Base-by-base conservation (phyloP, 1,284 basidiomycete species). In the Cutaneotrichosporon curvatum region DNA sequence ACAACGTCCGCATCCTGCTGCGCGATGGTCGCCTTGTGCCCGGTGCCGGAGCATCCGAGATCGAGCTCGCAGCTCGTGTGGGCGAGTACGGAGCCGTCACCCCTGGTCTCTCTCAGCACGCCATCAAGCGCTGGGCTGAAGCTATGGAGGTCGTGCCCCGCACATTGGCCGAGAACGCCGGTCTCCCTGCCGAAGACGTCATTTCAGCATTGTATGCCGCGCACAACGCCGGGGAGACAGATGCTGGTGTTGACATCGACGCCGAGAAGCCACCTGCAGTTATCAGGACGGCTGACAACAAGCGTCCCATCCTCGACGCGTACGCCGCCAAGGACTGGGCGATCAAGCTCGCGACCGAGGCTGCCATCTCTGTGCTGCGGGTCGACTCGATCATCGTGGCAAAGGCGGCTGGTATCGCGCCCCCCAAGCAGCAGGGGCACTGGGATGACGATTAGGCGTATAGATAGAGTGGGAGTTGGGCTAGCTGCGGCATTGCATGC, bases 321-420 rank as follows among this genome's bases (percentile, higher is more conserved):
- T 72, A 52, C 41, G 67, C 65, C n/a, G 63, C 69, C 22, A 72
- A 72, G 52, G 71, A 72, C 48, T 71, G 69, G 71, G 71, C 71
- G 3, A 61, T 72, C 56, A 71, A 71, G 58, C 54, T 72, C 47
- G 71, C 69, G 20, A 92, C 91, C 0, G 92, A 95, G 65, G 92
- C 95, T 4, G 95, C 95, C 2, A 81, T 92, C 44, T 84, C 86
- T 0, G 90, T 99, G 19, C 80, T 99, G 39, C 85, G 84, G 50
- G 95, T 99, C 10, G 95, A 99, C 72, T 88, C 86, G 61, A 96
- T 97, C 72, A 98, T 98, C 74, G 94, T 96, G 82, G 89, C 87
- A 71, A 90, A 89, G 67, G 87, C 87, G 41, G 87, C 88, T 1
- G 88, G 88, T 46, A 62, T 73, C 28, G 64, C 65, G n/a, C 69